Conservation (phyloP, 371 early-diverging fungal genomes). For the Umbelopsis sp. region DNA sequence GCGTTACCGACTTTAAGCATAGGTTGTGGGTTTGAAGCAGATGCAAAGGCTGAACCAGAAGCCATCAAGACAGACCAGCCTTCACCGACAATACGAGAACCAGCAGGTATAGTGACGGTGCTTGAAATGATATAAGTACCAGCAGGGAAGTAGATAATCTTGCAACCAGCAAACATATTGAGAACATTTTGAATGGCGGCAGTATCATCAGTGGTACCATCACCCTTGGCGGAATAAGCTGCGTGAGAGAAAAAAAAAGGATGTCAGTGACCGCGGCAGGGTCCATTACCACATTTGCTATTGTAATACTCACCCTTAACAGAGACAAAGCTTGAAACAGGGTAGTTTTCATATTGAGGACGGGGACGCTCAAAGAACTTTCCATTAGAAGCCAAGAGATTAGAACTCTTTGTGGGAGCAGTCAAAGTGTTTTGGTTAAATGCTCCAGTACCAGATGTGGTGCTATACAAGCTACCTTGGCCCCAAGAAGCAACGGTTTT, state of each 20-base stretch:
- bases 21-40: slow-evolving; percentile 26
- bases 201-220: slow-evolving; percentile 40
- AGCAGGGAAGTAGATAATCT: slow-evolving; percentile 28
- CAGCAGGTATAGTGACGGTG: slow-evolving; percentile 32
- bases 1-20: slow-evolving; percentile 29
- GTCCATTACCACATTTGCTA: no score
- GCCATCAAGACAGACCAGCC: slow-evolving; percentile 31
- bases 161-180: slow-evolving; percentile 22
- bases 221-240: slow-evolving; percentile 28
- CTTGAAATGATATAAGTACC: slow-evolving; percentile 29
- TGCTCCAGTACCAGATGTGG: slow-evolving; percentile 19
- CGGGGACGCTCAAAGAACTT: slow-evolving; percentile 20
- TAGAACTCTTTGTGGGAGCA: slow-evolving; percentile 19
- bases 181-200: slow-evolving; percentile 22
- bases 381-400: slow-evolving; percentile 24
- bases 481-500: slow-evolving; percentile 25
- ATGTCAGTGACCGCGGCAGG: neutral
- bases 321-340: slow-evolving; percentile 20
- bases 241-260: neutral
- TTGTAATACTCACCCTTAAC: slow-evolving; percentile 22
- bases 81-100: slow-evolving; percentile 31
- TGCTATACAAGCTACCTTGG: slow-evolving; percentile 25
- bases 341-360: slow-evolving; percentile 27
- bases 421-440: slow-evolving; percentile 25
- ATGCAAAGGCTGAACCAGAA: slow-evolving; percentile 23